Evolutionary conservation across 306 rosid species (phyloP).

Genomic region (Vachellia collinsii): DNA sequence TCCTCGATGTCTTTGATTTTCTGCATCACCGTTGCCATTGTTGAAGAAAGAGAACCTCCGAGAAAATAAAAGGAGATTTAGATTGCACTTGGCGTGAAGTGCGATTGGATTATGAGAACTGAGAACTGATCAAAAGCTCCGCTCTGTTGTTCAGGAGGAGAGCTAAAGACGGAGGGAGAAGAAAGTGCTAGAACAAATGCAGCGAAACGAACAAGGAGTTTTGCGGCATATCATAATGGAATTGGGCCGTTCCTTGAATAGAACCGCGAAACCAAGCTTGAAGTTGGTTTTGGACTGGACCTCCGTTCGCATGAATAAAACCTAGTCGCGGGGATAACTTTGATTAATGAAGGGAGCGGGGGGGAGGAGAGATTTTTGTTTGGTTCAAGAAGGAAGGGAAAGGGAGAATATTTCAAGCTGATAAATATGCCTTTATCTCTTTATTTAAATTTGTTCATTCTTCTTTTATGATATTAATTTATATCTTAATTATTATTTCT

Average conservation of each 20-base stretch:
- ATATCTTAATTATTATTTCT: too few relatives aligned
- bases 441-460: too few relatives aligned
- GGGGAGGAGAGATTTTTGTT: too few relatives aligned
- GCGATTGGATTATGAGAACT: not conserved
- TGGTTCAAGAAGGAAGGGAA: too few relatives aligned
- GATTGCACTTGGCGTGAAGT: not conserved
- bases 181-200: slow-evolving; percentile 34
- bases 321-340: too few relatives aligned
- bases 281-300: too few relatives aligned
- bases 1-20: slow-evolving; percentile 99
- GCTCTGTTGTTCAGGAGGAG: not conserved
- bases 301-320: too few relatives aligned
- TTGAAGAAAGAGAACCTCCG: slow-evolving; percentile 39
- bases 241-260: not conserved
- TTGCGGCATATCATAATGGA: not conserved
- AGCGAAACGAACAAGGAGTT: not conserved
- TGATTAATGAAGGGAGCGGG: too few relatives aligned
- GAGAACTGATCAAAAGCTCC: not conserved
- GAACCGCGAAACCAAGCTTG: too few relatives aligned
- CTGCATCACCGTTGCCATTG: slow-evolving; percentile 97
- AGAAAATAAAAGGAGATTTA: not conserved
- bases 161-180: not conserved
- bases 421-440: too few relatives aligned
- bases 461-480: too few relatives aligned
- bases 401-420: too few relatives aligned